phyloP scores from a whole-genome alignment of 306 rosid species.

The Cucumis hystrix region DNA sequence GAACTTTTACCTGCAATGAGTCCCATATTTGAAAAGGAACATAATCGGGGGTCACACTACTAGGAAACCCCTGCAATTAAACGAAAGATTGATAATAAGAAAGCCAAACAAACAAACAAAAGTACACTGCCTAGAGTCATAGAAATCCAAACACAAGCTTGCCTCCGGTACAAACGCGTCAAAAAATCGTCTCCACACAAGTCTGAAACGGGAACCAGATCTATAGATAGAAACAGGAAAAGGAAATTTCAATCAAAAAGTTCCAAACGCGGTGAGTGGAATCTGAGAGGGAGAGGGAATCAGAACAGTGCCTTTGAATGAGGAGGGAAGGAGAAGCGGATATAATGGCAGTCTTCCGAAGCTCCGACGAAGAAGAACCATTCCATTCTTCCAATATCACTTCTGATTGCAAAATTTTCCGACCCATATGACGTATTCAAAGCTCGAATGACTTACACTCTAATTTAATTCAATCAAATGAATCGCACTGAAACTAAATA shows the following conservation, averaged over 20 bases:
- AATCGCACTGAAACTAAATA: background rate
- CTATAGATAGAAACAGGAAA: slow-evolving; percentile 14
- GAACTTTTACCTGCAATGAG: slow-evolving; percentile 51
- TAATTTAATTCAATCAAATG: background rate
- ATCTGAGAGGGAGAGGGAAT: background rate
- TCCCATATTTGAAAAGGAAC: slow-evolving; percentile 94
- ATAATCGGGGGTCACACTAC: slow-evolving; percentile 91
- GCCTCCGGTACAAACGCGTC: slow-evolving; percentile 96
- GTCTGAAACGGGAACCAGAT: slow-evolving; percentile 54
- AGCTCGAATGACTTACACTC: background rate
- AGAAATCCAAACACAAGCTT: slow-evolving; percentile 15
- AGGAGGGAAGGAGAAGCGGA: slow-evolving; percentile 45
- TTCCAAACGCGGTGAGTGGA: background rate
- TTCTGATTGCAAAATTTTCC: background rate
- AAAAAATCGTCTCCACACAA: slow-evolving; percentile 59
- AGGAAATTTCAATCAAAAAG: background rate
- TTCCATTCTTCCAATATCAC: slow-evolving; percentile 73
- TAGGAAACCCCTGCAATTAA: slow-evolving; percentile 74
- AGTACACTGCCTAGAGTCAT: background rate
- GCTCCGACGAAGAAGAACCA: slow-evolving; percentile 66
- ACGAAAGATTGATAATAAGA: background rate
- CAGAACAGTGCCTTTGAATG: slow-evolving; percentile 31
- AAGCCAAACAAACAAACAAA: background rate
- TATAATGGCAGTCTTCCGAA: slow-evolving; percentile 70
- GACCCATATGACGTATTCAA: background rate